Conservation (phyloP, 257 asterid genomes). For the Misopates orontium region DNA sequence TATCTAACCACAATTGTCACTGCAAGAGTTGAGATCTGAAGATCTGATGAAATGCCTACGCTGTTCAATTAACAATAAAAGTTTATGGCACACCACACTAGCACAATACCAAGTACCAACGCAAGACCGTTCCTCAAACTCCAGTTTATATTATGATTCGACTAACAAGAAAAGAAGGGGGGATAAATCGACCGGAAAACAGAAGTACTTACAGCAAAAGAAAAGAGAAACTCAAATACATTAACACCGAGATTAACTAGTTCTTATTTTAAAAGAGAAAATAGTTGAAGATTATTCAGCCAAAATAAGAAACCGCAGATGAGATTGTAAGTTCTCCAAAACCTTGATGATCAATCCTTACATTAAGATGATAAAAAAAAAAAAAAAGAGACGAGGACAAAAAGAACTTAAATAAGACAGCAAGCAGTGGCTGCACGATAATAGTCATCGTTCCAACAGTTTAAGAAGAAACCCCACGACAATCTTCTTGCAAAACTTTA, state of each 20-base stretch:
- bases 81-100: too few relatives aligned
- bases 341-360: slow-evolving; percentile 17
- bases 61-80: too few relatives aligned
- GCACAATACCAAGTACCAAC: too few relatives aligned
- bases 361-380: background rate
- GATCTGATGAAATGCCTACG: too few relatives aligned
- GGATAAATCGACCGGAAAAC: too few relatives aligned
- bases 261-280: slow-evolving; percentile 8
- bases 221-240: slow-evolving; percentile 25
- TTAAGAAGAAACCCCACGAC: background rate
- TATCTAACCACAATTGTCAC: too few relatives aligned
- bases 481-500: slow-evolving; percentile 32
- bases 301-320: slow-evolving; percentile 27
- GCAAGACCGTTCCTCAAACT: too few relatives aligned
- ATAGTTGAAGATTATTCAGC: slow-evolving; percentile 16
- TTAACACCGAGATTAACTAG: slow-evolving; percentile 22
- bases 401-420: slow-evolving; percentile 3
- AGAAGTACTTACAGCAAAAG: too few relatives aligned
- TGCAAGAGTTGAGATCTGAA: too few relatives aligned
- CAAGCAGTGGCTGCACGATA: slow-evolving; percentile 6
- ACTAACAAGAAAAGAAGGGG: too few relatives aligned
- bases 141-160: too few relatives aligned
- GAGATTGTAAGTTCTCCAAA: slow-evolving; percentile 19
- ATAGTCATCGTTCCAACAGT: slow-evolving; percentile 19
- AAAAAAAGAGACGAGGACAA: background rate